Conservation (phyloP, 441 rosid species). For the Rhodomyrtus psidioides region DNA sequence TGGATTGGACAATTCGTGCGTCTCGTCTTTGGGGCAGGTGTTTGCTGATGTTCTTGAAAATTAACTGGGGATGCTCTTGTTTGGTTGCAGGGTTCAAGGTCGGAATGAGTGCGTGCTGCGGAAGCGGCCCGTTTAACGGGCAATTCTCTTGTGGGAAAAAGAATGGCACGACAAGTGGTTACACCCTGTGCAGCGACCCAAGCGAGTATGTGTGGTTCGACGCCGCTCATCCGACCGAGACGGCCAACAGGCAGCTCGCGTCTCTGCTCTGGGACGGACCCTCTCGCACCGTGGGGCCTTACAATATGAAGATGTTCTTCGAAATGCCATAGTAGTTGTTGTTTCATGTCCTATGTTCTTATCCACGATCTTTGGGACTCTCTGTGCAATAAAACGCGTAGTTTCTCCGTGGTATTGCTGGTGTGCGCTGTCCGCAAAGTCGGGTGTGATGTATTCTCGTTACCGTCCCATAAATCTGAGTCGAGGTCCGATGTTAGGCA, state of each 20-base stretch:
- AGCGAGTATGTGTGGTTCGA: constrained; percentile 5
- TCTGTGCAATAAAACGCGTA: background rate
- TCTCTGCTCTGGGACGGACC: constrained; percentile 8
- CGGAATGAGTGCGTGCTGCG: constrained; percentile 10
- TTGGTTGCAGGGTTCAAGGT: background rate
- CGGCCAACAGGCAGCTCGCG: background rate
- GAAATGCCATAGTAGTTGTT: background rate
- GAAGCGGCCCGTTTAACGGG: constrained; percentile 3
- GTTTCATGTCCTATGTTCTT: background rate
- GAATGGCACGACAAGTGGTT: background rate
- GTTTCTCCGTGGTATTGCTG: background rate
- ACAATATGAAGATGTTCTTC: background rate
- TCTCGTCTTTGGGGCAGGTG: background rate
- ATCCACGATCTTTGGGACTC: background rate
- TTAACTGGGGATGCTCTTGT: background rate
- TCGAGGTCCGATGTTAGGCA: background rate
- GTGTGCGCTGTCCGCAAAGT: background rate
- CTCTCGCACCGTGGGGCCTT: background rate
- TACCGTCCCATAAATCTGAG: background rate
- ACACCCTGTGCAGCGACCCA: constrained; percentile 15
- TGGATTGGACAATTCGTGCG: background rate
- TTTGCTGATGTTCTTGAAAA: background rate
- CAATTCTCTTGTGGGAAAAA: background rate
- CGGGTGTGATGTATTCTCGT: background rate
- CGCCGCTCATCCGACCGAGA: constrained; percentile 11